These are phyloP conservation scores for Saturnispora bothae DNA, from an alignment of 805 yeast genomes.

Conservation along the genomic window DNA sequence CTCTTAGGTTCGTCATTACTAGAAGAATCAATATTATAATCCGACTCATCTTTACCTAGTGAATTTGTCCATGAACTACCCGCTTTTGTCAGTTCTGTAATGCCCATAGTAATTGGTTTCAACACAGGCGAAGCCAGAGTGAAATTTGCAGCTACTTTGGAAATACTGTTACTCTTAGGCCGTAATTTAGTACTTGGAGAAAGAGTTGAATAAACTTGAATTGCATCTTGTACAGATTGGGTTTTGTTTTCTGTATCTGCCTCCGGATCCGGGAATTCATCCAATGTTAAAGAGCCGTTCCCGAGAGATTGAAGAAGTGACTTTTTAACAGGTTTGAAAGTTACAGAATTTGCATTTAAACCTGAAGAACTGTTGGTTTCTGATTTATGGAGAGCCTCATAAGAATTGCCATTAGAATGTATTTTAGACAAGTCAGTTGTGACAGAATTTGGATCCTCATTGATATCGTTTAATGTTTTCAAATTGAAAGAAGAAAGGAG, in stretches of 20 bases:
- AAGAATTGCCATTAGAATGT: neutral
- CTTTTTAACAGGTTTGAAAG: conserved; percentile 37
- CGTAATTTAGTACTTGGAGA: neutral
- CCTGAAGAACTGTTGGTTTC: conserved; percentile 8
- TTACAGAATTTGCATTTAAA: conserved; percentile 20
- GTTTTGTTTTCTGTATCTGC: too few species aligned
- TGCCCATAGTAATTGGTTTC: neutral
- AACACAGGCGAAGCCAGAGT: neutral
- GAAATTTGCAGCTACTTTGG: neutral
- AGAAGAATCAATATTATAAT: too few species aligned
- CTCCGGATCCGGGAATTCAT: conserved; percentile 17
- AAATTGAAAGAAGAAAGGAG: conserved; percentile 22
- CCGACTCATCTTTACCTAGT: neutral
- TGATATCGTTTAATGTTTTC: conserved; percentile 16
- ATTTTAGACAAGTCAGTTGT: neutral
- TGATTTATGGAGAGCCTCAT: conserved; percentile 3
- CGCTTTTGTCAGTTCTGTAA: neutral
- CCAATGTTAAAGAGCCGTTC: conserved; percentile 34
- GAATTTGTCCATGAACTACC: neutral
- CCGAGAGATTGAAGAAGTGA: conserved; percentile 40
- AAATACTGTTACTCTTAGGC: neutral
- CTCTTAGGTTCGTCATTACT: neutral
- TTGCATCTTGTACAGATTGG: too few species aligned
- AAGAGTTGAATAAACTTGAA: too few species aligned
- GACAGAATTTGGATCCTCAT: conserved; percentile 3